Evolutionary conservation across 2,329 filamentous ascomycete species (phyloP), one percentile per base, ranked within the genome.

Genomic region (Ceratocystis smalleyi): DNA sequence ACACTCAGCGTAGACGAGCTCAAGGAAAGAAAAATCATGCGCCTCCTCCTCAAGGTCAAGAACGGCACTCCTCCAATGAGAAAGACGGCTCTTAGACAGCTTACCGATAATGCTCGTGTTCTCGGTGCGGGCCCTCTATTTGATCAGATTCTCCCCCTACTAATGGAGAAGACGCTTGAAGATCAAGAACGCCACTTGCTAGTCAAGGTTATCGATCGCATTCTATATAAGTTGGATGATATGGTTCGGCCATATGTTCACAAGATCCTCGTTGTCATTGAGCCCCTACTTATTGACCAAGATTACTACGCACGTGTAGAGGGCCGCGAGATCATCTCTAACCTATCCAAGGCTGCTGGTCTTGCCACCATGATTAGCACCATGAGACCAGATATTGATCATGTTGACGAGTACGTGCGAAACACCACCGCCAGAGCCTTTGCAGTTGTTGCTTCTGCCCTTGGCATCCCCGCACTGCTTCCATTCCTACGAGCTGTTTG

Each of bases 221-320:
- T 99, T 67, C 83, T 99, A 5, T 99, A 97, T 82, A 99, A 99
- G 77, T 84, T 99, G 27, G 94, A 97, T 73, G 94, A 99, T 71
- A 81, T 97, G 68, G 94, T 99, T 63, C 85, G 94, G 49, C 94
- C 94, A 24, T 99, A 92, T 68, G 92, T 96, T 17, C 95, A 99
- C 78, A 97, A 97, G 78, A 99, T 99, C 68, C 77, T 99, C 65
- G 94, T 99, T 63, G 94, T 99, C 72, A 99, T 99, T 70, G 95
- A 99, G 75, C 94, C 94, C n/a, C 80, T 99, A 61, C 87, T 99
- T 69, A 99, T 99, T 71, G 95, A 99, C 72, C 94, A 99, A 77
- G 95, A 99, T 76, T 99, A 99, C 77, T 99, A 99, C 74, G 94
- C 95, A 51, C 87, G 94, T 73, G 94, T 99, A 4, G 94, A 99